Evolutionary conservation across 768 basidiomycete genomes (phyloP).

Genomic region (Xanthoconium stramineum): DNA sequence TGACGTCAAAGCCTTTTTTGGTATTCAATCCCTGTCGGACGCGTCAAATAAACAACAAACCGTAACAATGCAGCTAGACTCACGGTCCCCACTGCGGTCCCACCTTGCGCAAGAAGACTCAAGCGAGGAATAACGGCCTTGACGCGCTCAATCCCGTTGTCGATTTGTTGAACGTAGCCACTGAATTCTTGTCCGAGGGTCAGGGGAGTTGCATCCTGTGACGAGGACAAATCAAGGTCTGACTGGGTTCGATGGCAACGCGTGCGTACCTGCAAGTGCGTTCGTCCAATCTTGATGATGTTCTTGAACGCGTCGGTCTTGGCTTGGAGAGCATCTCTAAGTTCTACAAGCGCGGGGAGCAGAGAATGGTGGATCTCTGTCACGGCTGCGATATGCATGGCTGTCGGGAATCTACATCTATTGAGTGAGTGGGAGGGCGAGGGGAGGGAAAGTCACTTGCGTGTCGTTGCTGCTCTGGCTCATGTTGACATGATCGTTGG

Average conservation of each 20-base stretch:
- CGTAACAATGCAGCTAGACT: slow-evolving; percentile 24
- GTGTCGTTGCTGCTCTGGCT: slow-evolving; percentile 99
- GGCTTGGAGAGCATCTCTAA: slow-evolving; percentile 78
- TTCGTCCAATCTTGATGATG: slow-evolving; percentile 98
- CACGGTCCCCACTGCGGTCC: slow-evolving; percentile 97
- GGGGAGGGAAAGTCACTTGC: slow-evolving; percentile 42
- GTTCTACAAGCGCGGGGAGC: slow-evolving; percentile 80
- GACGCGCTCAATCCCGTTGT: slow-evolving; percentile 85
- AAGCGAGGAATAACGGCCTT: slow-evolving; percentile 80
- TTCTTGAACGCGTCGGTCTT: slow-evolving; percentile 82
- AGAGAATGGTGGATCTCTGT: slow-evolving; percentile 77
- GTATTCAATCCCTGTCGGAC: slow-evolving; percentile 85
- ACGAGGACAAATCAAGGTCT: neutral
- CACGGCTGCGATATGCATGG: slow-evolving; percentile 97
- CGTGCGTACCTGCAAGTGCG: slow-evolving; percentile 74
- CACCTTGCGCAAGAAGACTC: slow-evolving; percentile 91
- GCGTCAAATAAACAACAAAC: slow-evolving; percentile 6
- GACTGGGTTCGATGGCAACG: neutral
- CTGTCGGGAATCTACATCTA: slow-evolving; percentile 84
- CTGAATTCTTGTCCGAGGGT: slow-evolving; percentile 99
- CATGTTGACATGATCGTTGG: slow-evolving; percentile 99
- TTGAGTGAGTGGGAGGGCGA: neutral
- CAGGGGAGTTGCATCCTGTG: slow-evolving; percentile 91
- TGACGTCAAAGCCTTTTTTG: slow-evolving; percentile 93
- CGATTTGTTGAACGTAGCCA: slow-evolving; percentile 93